Evolutionary conservation across 2,329 filamentous ascomycete genomes (phyloP).

Genomic region (Cordyceps cateniannulata): DNA sequence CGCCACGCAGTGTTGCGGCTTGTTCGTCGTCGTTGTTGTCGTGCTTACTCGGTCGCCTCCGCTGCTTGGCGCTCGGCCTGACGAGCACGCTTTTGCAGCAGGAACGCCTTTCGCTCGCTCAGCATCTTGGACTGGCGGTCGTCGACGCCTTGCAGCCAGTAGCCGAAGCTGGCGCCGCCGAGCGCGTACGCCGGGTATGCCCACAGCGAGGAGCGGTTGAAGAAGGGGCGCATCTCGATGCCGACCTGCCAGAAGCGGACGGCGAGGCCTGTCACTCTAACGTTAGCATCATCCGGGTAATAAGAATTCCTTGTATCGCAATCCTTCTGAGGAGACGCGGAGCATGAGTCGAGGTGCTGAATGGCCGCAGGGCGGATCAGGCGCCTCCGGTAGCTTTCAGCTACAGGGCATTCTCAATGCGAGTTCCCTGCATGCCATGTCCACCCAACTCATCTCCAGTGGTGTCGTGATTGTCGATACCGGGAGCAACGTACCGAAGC

Average conservation of each 20-base stretch:
- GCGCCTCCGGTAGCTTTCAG: too few relatives aligned
- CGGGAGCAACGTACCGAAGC: slow-evolving; percentile 67
- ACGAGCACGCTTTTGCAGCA: slow-evolving; percentile 85
- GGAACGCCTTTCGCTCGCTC: slow-evolving; percentile 66
- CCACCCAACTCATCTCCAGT: not conserved
- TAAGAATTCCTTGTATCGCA: too few relatives aligned
- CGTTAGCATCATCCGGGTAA: not conserved
- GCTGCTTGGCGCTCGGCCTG: slow-evolving; percentile 37
- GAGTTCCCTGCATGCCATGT: not conserved
- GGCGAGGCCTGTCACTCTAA: slow-evolving; percentile 66
- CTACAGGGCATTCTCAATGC: not conserved
- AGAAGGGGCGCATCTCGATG: slow-evolving; percentile 95
- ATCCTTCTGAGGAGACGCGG: too few relatives aligned
- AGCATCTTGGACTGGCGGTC: slow-evolving; percentile 72
- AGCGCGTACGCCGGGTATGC: slow-evolving; percentile 85
- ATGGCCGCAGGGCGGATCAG: too few relatives aligned
- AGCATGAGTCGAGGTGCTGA: too few relatives aligned
- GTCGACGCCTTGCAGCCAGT: slow-evolving; percentile 92
- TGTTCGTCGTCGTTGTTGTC: not conserved
- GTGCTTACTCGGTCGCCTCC: slow-evolving; percentile 17
- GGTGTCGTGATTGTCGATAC: not conserved
- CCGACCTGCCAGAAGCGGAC: slow-evolving; percentile 95
- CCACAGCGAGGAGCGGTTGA: slow-evolving; percentile 79
- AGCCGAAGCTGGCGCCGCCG: slow-evolving; percentile 86
- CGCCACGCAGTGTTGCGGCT: too few relatives aligned